Conservation (phyloP, 1,139 yeast species). For the Meyerozyma athensensis region DNA sequence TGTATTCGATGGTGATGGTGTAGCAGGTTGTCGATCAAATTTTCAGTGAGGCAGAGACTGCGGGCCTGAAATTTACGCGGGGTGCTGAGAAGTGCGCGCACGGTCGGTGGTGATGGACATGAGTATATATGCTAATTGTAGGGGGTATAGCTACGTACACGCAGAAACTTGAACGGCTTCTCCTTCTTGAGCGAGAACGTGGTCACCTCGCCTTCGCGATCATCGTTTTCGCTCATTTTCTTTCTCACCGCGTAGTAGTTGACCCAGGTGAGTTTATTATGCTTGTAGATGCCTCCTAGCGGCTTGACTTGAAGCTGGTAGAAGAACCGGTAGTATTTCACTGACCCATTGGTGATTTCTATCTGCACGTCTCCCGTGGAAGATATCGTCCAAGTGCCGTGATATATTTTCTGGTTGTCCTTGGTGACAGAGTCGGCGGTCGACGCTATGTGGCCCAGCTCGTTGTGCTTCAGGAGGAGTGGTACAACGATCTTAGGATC, state of each 20-base stretch:
- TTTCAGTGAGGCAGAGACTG: conserved; percentile 16
- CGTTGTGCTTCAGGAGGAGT: conserved; percentile 34
- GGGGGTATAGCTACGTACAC: conserved; percentile 47
- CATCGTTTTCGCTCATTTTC: conserved; percentile 25
- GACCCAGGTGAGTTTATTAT: conserved; percentile 67
- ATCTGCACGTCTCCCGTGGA: conserved; percentile 50
- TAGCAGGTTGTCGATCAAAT: conserved; percentile 9
- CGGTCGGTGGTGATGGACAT: background rate
- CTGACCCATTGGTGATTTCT: conserved; percentile 55
- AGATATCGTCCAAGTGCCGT: conserved; percentile 52
- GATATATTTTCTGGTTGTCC: conserved; percentile 36
- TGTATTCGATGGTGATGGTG: conserved; percentile 3
- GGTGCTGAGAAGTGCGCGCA: conserved; percentile 3
- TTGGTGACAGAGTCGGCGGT: conserved; percentile 9
- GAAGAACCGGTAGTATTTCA: conserved; percentile 56
- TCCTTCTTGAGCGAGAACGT: conserved; percentile 63
- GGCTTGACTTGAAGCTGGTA: conserved; percentile 56
- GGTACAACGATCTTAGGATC: conserved; percentile 66
- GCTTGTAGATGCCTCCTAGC: conserved; percentile 51
- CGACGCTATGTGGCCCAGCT: conserved; percentile 8
- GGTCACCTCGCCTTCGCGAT: conserved; percentile 46
- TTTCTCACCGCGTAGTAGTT: conserved; percentile 54
- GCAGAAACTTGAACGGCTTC: conserved; percentile 67
- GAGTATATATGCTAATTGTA: conserved; percentile 12
- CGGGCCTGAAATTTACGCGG: conserved; percentile 5